Evolutionary conservation across 495 filamentous ascomycete genomes (phyloP).

Genomic region (Viridothelium virens): DNA sequence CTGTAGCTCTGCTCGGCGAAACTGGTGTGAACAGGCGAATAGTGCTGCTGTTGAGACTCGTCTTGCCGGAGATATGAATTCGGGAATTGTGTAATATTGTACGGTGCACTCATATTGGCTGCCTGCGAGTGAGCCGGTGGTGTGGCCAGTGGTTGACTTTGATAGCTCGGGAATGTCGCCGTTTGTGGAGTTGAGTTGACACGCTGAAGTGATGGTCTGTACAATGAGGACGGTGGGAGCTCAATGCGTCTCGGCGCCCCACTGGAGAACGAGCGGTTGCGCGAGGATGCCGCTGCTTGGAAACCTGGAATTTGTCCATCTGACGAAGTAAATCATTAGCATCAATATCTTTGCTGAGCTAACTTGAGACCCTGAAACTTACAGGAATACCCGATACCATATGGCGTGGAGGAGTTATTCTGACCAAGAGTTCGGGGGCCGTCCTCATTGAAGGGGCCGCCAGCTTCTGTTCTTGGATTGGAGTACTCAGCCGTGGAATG

Average conservation of each 20-base stretch:
- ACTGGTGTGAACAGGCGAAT: slow-evolving; percentile 25
- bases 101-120: slow-evolving; percentile 30
- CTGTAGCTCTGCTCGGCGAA: slow-evolving; percentile 16
- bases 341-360: not conserved
- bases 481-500: not conserved
- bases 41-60: slow-evolving; percentile 19
- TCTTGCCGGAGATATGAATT: slow-evolving; percentile 32
- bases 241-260: slow-evolving; percentile 31
- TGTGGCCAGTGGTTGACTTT: slow-evolving; percentile 26
- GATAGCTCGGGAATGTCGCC: slow-evolving; percentile 31
- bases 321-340: not conserved
- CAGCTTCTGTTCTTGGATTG: not conserved
- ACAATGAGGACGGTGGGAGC: slow-evolving; percentile 14
- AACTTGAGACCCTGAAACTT: slow-evolving; percentile 10
- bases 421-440: slow-evolving; percentile 20
- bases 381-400: slow-evolving; percentile 38
- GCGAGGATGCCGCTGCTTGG: slow-evolving; percentile 24
- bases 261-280: slow-evolving; percentile 31
- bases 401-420: slow-evolving; percentile 24
- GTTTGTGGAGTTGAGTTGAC: slow-evolving; percentile 27
- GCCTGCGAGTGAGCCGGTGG: slow-evolving; percentile 27
- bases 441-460: slow-evolving; percentile 13
- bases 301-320: slow-evolving; percentile 27
- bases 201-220: slow-evolving; percentile 16
- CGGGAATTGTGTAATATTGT: slow-evolving; percentile 30